Conservation (phyloP, 2,329 filamentous ascomycete species). For the Xylariomycetidae sp. region DNA sequence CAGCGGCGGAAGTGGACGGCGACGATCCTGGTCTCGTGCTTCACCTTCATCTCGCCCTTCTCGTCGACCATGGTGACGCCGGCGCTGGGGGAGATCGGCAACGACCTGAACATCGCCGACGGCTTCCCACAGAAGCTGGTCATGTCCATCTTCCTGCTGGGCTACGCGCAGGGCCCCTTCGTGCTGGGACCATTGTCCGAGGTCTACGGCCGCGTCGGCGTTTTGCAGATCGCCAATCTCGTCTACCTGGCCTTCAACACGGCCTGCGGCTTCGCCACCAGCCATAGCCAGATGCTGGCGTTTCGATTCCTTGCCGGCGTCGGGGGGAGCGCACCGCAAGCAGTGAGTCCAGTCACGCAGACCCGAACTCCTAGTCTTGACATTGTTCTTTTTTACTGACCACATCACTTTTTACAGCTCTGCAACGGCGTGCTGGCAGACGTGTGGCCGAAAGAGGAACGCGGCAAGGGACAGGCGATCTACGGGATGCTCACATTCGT, state of each 20-base stretch:
- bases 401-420: neutral
- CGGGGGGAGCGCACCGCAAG: constrained; percentile 7
- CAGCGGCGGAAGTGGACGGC: constrained; percentile 26
- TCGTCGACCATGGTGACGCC: constrained; percentile 46
- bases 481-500: constrained; percentile 57
- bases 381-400: neutral
- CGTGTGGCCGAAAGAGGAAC: constrained; percentile 50
- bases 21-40: constrained; percentile 30
- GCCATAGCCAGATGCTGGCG: constrained; percentile 4
- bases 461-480: constrained; percentile 52
- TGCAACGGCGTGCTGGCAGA: constrained; percentile 29
- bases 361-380: neutral
- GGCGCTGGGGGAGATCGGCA: constrained; percentile 34
- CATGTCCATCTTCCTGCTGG: constrained; percentile 52
- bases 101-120: constrained; percentile 35
- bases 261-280: constrained; percentile 8
- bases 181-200: constrained; percentile 52
- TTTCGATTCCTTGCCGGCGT: constrained; percentile 10
- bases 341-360: no score
- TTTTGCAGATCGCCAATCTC: constrained; percentile 51
- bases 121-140: no score
- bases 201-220: constrained; percentile 52
- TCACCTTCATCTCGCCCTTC: constrained; percentile 50
- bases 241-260: constrained; percentile 11
- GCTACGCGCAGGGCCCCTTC: constrained; percentile 49